These are phyloP conservation scores for Apiospora kogelbergensis DNA, from an alignment of 2,329 filamentous ascomycete genomes.

Conservation along the genomic window DNA sequence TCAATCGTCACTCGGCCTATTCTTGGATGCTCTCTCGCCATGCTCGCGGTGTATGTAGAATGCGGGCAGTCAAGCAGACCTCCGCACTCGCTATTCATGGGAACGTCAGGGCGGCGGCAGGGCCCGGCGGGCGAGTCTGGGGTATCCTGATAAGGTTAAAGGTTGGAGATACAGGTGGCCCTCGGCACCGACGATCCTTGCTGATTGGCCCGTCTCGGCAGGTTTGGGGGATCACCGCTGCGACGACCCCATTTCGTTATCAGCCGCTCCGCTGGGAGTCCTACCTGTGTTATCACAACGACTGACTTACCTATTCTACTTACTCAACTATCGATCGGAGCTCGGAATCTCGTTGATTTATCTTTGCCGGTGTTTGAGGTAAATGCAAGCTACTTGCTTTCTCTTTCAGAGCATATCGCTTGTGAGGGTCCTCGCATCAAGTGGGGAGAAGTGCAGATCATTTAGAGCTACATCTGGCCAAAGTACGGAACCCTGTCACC, in stretches of 20 bases:
- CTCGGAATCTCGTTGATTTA: not conserved
- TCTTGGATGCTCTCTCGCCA: not conserved
- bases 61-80: not conserved
- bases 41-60: not conserved
- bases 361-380: too few species aligned
- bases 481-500: too few species aligned
- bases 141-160: not conserved
- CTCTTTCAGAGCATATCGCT: too few species aligned
- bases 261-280: not conserved
- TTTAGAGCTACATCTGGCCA: too few species aligned
- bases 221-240: not conserved
- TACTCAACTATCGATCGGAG: not conserved
- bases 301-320: not conserved
- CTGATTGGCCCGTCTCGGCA: not conserved
- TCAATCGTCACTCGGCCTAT: not conserved
- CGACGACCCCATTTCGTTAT: not conserved
- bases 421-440: too few species aligned
- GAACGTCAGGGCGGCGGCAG: not conserved
- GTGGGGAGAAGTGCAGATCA: too few species aligned
- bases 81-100: not conserved
- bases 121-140: not conserved
- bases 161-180: not conserved
- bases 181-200: not conserved
- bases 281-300: not conserved
- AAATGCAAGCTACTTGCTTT: too few species aligned